These are phyloP conservation scores for Candida gigantensis DNA, from an alignment of 1,139 yeast genomes.

Conservation along the genomic window DNA sequence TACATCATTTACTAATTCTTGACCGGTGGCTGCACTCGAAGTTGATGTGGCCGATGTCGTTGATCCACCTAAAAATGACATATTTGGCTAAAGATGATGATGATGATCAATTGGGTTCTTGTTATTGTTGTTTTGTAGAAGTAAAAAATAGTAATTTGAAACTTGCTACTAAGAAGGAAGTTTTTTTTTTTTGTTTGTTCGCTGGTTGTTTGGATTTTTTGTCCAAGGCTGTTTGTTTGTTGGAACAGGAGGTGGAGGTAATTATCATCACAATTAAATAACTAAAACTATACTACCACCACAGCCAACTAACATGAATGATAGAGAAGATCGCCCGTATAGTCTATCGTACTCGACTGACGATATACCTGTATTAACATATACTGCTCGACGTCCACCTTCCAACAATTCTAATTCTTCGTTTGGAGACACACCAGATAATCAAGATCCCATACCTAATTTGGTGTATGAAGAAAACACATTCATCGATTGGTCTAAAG, in stretches of 20 bases:
- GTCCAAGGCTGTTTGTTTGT: no score
- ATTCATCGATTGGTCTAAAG: constrained; percentile 38
- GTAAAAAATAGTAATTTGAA: no score
- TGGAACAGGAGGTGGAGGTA: no score
- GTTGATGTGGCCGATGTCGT: constrained; percentile 18
- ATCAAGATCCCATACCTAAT: constrained; percentile 1
- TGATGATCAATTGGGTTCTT: no score
- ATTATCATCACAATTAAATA: no score
- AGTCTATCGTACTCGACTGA: constrained; percentile 7
- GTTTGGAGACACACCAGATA: no score
- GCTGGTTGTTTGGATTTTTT: no score
- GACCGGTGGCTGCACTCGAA: constrained; percentile 54
- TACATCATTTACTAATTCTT: constrained; percentile 74
- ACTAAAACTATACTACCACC: no score
- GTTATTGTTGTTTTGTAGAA: no score
- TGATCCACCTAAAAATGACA: constrained; percentile 32
- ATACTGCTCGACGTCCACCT: neutral
- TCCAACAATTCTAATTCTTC: constrained; percentile 2
- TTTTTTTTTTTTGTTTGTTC: no score
- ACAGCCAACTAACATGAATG: no score
- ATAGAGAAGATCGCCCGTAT: neutral
- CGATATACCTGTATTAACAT: constrained; percentile 15
- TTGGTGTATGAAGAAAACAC: constrained; percentile 30
- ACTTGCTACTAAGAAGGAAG: no score
- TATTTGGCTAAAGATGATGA: constrained; percentile 9